A percentile compares a stretch with the other conserved stretches of the same genome.
phyloP scores from a whole-genome alignment of 176 grass and related monocot species.

The Bonia amplexicaulis region DNA sequence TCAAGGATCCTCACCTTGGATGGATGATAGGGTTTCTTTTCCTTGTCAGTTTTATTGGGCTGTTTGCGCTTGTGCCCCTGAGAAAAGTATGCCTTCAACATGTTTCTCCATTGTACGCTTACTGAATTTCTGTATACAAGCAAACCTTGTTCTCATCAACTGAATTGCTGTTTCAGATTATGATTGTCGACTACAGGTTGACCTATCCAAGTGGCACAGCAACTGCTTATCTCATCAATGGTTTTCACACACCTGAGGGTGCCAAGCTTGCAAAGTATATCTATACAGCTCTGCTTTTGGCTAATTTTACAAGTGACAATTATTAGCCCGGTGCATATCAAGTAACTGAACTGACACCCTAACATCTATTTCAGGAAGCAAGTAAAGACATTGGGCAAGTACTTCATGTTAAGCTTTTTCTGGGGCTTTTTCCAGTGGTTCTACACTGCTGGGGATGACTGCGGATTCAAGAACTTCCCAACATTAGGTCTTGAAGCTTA shows the following conservation, averaged over 20 bases:
- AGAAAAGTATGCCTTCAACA: conserved; percentile 58
- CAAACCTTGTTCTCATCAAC: conserved; percentile 19
- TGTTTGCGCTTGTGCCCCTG: conserved; percentile 81
- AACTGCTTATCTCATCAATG: conserved; percentile 69
- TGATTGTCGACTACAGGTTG: conserved; percentile 82
- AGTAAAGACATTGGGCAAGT: conserved; percentile 76
- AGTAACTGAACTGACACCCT: not conserved
- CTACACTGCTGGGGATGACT: conserved; percentile 66
- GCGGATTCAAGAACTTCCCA: conserved; percentile 76
- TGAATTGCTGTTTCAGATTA: conserved; percentile 56
- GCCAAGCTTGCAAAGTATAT: conserved; percentile 79
- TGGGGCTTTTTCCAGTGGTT: conserved; percentile 98
- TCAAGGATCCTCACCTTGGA: conserved; percentile 69
- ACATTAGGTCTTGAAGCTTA: conserved; percentile 74
- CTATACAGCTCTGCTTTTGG: not conserved
- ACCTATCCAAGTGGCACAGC: conserved; percentile 74
- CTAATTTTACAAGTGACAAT: not conserved
- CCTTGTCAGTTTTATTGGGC: conserved; percentile 80
- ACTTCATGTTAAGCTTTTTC: conserved; percentile 64
- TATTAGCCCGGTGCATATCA: not conserved
- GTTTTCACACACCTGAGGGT: conserved; percentile 63
- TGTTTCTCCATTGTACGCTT: conserved; percentile 13
- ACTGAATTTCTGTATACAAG: conserved; percentile 11
- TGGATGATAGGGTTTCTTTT: conserved; percentile 97
- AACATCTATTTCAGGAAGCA: conserved; percentile 60